These are phyloP conservation scores for Komagataella pastoris DNA, from an alignment of 805 yeast species.

Conservation along the genomic window DNA sequence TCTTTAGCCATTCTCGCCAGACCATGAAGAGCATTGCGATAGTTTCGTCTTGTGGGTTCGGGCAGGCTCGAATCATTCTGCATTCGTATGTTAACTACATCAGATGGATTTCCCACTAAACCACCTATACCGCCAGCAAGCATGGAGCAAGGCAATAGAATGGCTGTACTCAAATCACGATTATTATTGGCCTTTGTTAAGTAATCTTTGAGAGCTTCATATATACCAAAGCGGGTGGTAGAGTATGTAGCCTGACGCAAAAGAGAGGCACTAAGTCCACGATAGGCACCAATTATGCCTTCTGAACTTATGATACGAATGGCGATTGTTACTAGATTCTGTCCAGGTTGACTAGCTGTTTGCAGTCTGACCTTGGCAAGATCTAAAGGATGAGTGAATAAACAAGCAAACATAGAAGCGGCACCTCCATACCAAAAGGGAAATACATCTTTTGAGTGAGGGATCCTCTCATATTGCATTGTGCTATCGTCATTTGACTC, in stretches of 20 bases:
- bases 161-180: constrained; percentile 36
- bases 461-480: neutral
- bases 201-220: constrained; percentile 57
- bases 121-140: constrained; percentile 80
- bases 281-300: constrained; percentile 59
- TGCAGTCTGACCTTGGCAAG: constrained; percentile 80
- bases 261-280: constrained; percentile 72
- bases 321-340: constrained; percentile 49
- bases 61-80: constrained; percentile 75
- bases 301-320: constrained; percentile 44
- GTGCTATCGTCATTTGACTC: constrained; percentile 2
- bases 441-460: neutral
- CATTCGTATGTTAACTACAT: constrained; percentile 81
- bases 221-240: constrained; percentile 76
- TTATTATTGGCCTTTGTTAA: constrained; percentile 22
- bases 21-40: constrained; percentile 71
- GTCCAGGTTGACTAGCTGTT: constrained; percentile 59
- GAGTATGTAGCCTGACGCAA: constrained; percentile 84
- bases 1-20: constrained; percentile 39
- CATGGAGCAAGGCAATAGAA: constrained; percentile 69
- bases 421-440: constrained; percentile 25
- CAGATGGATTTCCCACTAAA: constrained; percentile 78
- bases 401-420: constrained; percentile 53
- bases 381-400: constrained; percentile 73
- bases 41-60: constrained; percentile 50